These are phyloP conservation scores for Candida broadrunensis DNA, from an alignment of 805 yeast species.

Conservation along the genomic window DNA sequence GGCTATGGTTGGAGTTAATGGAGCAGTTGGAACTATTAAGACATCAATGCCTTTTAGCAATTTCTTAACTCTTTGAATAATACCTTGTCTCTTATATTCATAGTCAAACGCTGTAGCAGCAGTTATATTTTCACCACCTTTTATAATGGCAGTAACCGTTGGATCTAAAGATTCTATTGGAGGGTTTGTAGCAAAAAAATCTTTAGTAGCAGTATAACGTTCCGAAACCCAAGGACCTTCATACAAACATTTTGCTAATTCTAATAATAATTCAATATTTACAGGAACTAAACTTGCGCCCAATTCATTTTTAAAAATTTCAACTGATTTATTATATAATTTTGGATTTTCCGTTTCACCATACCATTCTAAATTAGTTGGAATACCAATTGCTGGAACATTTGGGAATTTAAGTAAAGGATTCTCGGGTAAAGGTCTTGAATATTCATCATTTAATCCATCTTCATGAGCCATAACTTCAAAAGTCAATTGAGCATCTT, in stretches of 20 bases:
- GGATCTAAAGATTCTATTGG: constrained; percentile 76
- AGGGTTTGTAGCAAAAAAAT: constrained; percentile 67
- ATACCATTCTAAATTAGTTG: constrained; percentile 70
- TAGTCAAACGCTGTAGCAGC: constrained; percentile 83
- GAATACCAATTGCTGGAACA: constrained; percentile 72
- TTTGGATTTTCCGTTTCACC: constrained; percentile 78
- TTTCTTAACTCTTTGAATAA: constrained; percentile 60
- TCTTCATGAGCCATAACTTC: constrained; percentile 72
- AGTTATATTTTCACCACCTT: constrained; percentile 70
- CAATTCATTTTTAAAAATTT: constrained; percentile 29
- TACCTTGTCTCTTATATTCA: constrained; percentile 84
- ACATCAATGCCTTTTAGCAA: constrained; percentile 65
- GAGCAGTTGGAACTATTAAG: constrained; percentile 89
- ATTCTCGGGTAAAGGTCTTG: constrained; percentile 68
- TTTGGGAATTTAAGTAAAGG: constrained; percentile 59
- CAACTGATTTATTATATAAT: constrained; percentile 62
- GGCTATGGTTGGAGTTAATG: constrained; percentile 80
- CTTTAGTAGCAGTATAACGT: constrained; percentile 79
- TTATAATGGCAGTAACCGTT: constrained; percentile 72
- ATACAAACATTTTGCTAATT: constrained; percentile 82
- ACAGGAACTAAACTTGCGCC: constrained; percentile 56
- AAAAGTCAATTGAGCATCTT: constrained; percentile 81
- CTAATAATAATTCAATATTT: constrained; percentile 74
- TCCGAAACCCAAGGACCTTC: constrained; percentile 99
- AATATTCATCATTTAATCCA: constrained; percentile 66